A percentile compares a stretch with the other conserved stretches of the same genome.
Conservation (phyloP, 1,139 yeast species). For the Suhomyces yuchorum region DNA sequence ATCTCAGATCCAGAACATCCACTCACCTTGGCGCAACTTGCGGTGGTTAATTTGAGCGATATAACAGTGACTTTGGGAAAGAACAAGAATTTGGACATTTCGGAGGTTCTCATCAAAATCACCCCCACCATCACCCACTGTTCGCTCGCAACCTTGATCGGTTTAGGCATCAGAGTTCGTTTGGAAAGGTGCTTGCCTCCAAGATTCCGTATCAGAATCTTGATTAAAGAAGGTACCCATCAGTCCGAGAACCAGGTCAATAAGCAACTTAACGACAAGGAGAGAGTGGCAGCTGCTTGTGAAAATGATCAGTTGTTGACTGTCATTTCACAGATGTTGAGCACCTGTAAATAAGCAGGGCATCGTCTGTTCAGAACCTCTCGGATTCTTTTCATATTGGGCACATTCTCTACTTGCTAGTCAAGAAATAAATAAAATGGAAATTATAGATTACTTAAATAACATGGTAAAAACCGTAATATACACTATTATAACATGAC, state of each 20-base stretch:
- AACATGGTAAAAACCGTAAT: conserved; percentile 8
- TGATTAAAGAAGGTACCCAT: conserved; percentile 89
- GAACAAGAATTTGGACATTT: conserved; percentile 50
- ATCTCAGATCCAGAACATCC: conserved; percentile 99
- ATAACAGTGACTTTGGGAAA: conserved; percentile 67
- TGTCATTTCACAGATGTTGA: conserved; percentile 90
- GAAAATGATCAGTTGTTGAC: conserved; percentile 89
- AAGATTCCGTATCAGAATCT: conserved; percentile 75
- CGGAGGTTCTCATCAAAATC: conserved; percentile 78
- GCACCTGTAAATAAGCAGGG: conserved; percentile 56
- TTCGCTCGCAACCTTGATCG: conserved; percentile 92
- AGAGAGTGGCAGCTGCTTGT: conserved; percentile 97
- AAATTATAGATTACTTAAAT: conserved; percentile 3
- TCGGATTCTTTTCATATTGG: background rate
- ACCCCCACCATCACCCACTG: conserved; percentile 99
- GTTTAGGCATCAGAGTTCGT: conserved; percentile 90
- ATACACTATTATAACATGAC: conserved; percentile 11
- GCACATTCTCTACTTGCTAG: background rate
- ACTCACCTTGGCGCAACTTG: conserved; percentile 86
- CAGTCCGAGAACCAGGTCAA: conserved; percentile 96
- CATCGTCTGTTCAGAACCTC: background rate
- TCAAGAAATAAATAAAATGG: background rate
- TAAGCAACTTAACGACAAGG: conserved; percentile 95
- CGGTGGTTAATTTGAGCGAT: conserved; percentile 86
- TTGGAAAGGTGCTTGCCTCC: conserved; percentile 87